Conservation (phyloP, 2,329 filamentous ascomycete species). For the Fusarium citri region DNA sequence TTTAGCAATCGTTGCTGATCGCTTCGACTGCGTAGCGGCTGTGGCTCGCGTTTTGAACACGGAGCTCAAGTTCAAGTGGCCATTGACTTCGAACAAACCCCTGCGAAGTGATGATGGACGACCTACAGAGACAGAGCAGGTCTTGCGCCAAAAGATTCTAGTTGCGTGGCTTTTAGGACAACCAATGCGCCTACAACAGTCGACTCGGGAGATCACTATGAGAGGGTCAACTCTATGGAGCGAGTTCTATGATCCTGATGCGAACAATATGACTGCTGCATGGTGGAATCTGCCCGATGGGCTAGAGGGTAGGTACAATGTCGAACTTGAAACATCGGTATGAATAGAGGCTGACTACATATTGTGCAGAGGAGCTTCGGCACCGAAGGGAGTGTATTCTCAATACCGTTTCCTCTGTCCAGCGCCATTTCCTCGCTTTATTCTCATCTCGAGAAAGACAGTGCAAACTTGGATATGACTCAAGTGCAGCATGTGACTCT, state of each 20-base stretch:
- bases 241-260: constrained; percentile 51
- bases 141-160: constrained; percentile 75
- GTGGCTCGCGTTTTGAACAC: constrained; percentile 66
- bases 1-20: constrained; percentile 77
- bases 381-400: constrained; percentile 74
- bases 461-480: constrained; percentile 80
- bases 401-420: constrained; percentile 76
- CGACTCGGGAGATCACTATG: constrained; percentile 74
- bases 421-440: constrained; percentile 72
- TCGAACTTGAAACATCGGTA: background rate
- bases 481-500: constrained; percentile 77
- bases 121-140: constrained; percentile 67
- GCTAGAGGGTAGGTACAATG: constrained; percentile 67
- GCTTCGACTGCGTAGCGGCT: constrained; percentile 72
- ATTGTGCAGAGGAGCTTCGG: constrained; percentile 69
- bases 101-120: constrained; percentile 53
- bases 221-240: constrained; percentile 72
- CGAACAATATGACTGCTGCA: constrained; percentile 54
- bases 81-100: constrained; percentile 56
- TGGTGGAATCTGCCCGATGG: constrained; percentile 81
- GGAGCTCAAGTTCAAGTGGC: constrained; percentile 66
- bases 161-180: constrained; percentile 74
- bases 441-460: constrained; percentile 76
- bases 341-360: constrained; percentile 19
- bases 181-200: constrained; percentile 67